phyloP scores from a whole-genome alignment of 2,329 filamentous ascomycete species.

The Fusarium lyarnte region DNA sequence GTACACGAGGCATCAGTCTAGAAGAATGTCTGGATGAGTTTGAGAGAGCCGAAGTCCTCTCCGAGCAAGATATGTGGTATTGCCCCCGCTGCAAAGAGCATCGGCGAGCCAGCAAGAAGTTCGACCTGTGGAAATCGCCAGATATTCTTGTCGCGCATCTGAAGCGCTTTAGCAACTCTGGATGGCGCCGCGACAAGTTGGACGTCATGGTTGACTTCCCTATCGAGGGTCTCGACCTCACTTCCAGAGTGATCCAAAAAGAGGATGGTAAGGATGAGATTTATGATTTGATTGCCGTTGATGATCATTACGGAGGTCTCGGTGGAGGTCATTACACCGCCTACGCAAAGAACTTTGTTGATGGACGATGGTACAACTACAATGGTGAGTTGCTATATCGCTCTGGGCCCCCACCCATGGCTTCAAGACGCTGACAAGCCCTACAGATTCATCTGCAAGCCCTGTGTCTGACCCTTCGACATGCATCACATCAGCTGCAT shows the following conservation, averaged over 20 bases:
- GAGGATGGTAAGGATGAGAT: slow-evolving; percentile 83
- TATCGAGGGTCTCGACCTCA: slow-evolving; percentile 85
- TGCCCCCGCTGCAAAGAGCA: slow-evolving; percentile 96
- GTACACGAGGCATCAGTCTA: slow-evolving; percentile 75
- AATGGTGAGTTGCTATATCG: slow-evolving; percentile 73
- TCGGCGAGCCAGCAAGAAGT: slow-evolving; percentile 91
- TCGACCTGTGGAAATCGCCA: slow-evolving; percentile 95
- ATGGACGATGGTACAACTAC: slow-evolving; percentile 93
- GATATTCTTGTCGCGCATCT: slow-evolving; percentile 95
- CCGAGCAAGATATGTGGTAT: slow-evolving; percentile 97
- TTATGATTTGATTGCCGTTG: slow-evolving; percentile 94
- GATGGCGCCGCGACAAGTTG: slow-evolving; percentile 87
- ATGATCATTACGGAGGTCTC: slow-evolving; percentile 93
- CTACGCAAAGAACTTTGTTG: slow-evolving; percentile 90
- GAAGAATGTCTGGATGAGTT: slow-evolving; percentile 96
- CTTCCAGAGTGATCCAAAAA: slow-evolving; percentile 78
- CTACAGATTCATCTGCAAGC: slow-evolving; percentile 77
- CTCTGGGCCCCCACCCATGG: background rate
- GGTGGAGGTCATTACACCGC: slow-evolving; percentile 97
- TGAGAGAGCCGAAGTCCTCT: slow-evolving; percentile 90
- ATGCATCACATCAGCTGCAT: slow-evolving; percentile 81
- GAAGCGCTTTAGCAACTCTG: slow-evolving; percentile 91
- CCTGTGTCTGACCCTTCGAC: slow-evolving; percentile 66
- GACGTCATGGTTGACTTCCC: slow-evolving; percentile 93
- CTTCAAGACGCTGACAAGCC: slow-evolving; percentile 51